Evolutionary conservation across 306 rosid genomes (phyloP).

Genomic region (Spatholobus suberectus): DNA sequence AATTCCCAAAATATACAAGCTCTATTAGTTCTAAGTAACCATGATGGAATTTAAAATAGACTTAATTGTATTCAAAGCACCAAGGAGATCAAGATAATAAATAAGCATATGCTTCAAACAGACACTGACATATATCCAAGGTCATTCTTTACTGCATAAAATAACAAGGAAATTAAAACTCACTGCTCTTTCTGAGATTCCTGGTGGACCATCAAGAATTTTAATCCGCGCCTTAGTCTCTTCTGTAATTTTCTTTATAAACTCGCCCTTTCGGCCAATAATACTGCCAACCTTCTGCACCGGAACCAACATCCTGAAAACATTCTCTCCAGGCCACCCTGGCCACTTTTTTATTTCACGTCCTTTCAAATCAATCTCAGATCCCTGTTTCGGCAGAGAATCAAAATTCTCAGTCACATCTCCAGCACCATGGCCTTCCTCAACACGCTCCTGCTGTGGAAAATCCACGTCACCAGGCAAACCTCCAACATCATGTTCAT

Average conservation of each 20-base stretch:
- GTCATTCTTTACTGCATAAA: neutral
- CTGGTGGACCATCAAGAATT: slow-evolving; percentile 86
- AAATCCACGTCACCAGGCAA: slow-evolving; percentile 23
- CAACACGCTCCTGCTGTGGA: slow-evolving; percentile 37
- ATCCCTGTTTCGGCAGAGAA: slow-evolving; percentile 28
- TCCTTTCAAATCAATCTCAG: slow-evolving; percentile 48
- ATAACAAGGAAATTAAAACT: slow-evolving; percentile 44
- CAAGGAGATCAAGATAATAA: neutral
- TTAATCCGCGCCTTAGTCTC: slow-evolving; percentile 84
- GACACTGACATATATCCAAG: neutral
- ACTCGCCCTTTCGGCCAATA: slow-evolving; percentile 93
- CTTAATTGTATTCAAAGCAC: neutral
- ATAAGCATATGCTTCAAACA: slow-evolving; percentile 4
- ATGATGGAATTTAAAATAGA: neutral
- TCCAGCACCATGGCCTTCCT: slow-evolving; percentile 46
- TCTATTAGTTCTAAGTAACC: neutral
- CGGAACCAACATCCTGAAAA: slow-evolving; percentile 85
- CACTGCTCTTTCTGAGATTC: slow-evolving; percentile 91
- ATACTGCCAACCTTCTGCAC: slow-evolving; percentile 85
- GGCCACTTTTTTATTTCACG: slow-evolving; percentile 83
- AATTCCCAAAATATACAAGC: slow-evolving; percentile 2
- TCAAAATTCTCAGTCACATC: slow-evolving; percentile 36
- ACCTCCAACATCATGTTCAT: slow-evolving; percentile 40
- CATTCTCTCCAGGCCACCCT: slow-evolving; percentile 96
- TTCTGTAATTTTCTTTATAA: slow-evolving; percentile 78